Evolutionary conservation across 441 rosid genomes (phyloP).

Genomic region (Gossypium davidsonii): DNA sequence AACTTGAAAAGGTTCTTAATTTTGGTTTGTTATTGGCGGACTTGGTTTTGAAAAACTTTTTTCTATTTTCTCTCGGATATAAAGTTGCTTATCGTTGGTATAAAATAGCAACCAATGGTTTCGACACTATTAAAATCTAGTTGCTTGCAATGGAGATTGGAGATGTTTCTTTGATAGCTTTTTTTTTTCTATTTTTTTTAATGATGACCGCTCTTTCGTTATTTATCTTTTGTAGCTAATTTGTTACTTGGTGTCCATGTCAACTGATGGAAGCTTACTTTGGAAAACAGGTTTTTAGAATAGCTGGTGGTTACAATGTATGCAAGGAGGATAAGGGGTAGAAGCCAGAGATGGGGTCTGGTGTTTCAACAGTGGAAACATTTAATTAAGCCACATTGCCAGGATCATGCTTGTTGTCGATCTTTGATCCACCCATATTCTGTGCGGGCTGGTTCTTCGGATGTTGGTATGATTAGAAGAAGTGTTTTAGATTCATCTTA

Average conservation of each 20-base stretch:
- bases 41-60: neutral
- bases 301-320: constrained; percentile 49
- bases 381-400: constrained; percentile 29
- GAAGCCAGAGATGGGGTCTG: constrained; percentile 51
- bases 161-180: neutral
- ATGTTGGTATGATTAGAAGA: constrained; percentile 33
- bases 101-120: neutral
- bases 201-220: neutral
- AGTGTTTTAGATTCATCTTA: constrained; percentile 28
- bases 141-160: neutral
- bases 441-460: constrained; percentile 19
- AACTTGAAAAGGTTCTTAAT: neutral
- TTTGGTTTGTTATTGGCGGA: neutral
- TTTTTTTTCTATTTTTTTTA: neutral
- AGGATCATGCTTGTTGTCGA: constrained; percentile 26
- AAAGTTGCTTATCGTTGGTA: neutral
- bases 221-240: neutral
- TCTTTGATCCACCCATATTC: constrained; percentile 21
- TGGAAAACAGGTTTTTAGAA: constrained; percentile 4
- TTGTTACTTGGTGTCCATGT: neutral
- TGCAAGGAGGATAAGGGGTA: constrained; percentile 46
- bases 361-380: constrained; percentile 42
- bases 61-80: neutral
- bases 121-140: neutral
- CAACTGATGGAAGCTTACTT: neutral